Conservation (phyloP, 768 basidiomycete species). For the Podaxis sp. region DNA sequence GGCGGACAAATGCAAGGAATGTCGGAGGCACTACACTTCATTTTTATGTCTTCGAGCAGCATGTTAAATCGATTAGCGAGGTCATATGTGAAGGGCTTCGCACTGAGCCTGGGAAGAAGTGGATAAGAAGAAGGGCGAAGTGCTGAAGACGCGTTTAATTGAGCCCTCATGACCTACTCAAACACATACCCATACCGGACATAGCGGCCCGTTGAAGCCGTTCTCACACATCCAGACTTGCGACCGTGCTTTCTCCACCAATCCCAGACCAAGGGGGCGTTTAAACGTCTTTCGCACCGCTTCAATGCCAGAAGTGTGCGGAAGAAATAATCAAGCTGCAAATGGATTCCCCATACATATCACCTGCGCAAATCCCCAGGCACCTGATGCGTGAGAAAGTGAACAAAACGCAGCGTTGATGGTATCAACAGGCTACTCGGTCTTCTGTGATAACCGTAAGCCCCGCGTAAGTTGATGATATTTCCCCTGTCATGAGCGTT, state of each 20-base stretch:
- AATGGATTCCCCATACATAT: not conserved
- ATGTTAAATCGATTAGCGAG: not conserved
- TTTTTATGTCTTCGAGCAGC: not conserved
- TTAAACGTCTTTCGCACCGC: not conserved
- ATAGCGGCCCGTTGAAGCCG: not conserved
- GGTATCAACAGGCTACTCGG: constrained; percentile 3
- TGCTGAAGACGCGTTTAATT: not conserved
- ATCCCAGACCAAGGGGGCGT: not conserved
- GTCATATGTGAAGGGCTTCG: constrained; percentile 6
- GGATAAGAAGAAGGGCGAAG: not conserved
- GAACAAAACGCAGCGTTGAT: not conserved
- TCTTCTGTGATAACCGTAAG: constrained; percentile 21
- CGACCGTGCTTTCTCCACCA: not conserved
- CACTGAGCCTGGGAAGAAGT: constrained; percentile 4
- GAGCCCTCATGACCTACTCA: constrained; percentile 1
- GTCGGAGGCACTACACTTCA: not conserved
- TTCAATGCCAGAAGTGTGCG: not conserved
- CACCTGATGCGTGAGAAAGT: no score
- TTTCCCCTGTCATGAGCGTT: not conserved
- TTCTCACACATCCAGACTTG: not conserved
- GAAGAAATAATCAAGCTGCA: not conserved
- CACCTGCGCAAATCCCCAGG: no score
- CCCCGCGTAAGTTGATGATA: not conserved
- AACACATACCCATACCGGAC: not conserved
- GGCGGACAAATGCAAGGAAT: not conserved